Conservation (phyloP, 768 basidiomycete species). For the Trametes meyenii region DNA sequence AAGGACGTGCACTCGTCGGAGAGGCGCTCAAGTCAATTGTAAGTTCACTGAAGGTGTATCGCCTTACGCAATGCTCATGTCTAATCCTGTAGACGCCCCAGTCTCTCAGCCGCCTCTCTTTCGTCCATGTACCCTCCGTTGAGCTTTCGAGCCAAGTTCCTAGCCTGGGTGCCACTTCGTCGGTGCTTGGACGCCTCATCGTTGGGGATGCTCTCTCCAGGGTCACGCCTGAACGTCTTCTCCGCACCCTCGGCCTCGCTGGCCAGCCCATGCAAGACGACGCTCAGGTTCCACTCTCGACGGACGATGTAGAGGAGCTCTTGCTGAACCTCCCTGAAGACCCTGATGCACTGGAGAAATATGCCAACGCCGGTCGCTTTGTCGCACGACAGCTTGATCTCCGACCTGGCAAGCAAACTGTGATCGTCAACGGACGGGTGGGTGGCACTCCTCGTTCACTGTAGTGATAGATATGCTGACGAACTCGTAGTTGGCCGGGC, state of each 20-base stretch:
- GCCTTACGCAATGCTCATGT: not conserved
- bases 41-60: constrained; percentile 24
- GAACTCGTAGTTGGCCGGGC: constrained; percentile 69
- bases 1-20: constrained; percentile 59
- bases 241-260: constrained; percentile 43
- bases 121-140: constrained; percentile 70
- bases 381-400: constrained; percentile 62
- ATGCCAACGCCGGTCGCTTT: constrained; percentile 47
- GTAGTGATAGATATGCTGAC: not conserved
- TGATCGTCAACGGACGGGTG: constrained; percentile 87
- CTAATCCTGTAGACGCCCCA: constrained; percentile 42
- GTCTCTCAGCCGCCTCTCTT: constrained; percentile 62
- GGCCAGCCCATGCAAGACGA: constrained; percentile 16
- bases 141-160: constrained; percentile 20
- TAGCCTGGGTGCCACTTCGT: constrained; percentile 39
- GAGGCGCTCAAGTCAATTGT: constrained; percentile 72
- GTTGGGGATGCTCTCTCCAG: constrained; percentile 43
- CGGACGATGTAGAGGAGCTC: constrained; percentile 38
- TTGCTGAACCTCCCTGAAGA: constrained; percentile 39
- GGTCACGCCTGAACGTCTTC: constrained; percentile 41
- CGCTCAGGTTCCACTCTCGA: constrained; percentile 45
- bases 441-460: constrained; percentile 27
- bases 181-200: constrained; percentile 54
- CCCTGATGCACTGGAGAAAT: constrained; percentile 45
- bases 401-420: constrained; percentile 56